Base-by-base conservation (phyloP, 371 early-diverging fungal species). In the Nematocida ironsii region DNA sequence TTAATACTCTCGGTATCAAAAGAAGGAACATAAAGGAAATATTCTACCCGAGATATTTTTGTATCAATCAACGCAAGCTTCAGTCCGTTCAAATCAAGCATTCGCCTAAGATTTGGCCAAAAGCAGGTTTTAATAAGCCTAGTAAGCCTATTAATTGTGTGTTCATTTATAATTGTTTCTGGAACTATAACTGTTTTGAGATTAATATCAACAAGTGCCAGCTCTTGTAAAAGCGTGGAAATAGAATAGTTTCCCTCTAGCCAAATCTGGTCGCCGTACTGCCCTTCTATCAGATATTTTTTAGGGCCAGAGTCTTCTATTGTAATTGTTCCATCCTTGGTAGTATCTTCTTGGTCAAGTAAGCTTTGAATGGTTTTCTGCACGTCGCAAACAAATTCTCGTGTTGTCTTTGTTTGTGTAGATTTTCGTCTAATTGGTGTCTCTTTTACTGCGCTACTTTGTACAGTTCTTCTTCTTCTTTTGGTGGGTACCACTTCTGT, bases 321-420 rank as follows among this genome's bases (percentile, higher is more conserved):
- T 52, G 80, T 78, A 58, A 78, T 78, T 16, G 80, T 78, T 39
- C 9, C 48, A 54, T 78, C 58, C 52, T 78, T 78, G 5, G 69
- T 78, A 16, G 80, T 78, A 40, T 78, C 80, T 44, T 78, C 80
- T 42, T 78, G 80, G 80, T 78, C 80, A 11, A 78, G 71, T 5
- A 78, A 71, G 13, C 39, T 56, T 52, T 78, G 80, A 7, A 78
- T 78, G 20, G 80, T 78, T n/a, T n/a, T 25, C 60, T 78, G 80
- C 13, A 78, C 69, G 39, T 78, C 69, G 47, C 80, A 78, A 7
- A 78, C 42, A 56, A 78, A 78, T 56, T 78, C 80, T 70, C 69
- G 39, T 33, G 13, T 5, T 27, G 9, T 42, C 18, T 64, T 64
- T 64, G 42, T 39, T 42, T 64, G 64, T 7, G 64, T 42, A 11